These are phyloP conservation scores for Theobroma grandiflorum DNA, from an alignment of 441 rosid genomes.

Conservation along the genomic window DNA sequence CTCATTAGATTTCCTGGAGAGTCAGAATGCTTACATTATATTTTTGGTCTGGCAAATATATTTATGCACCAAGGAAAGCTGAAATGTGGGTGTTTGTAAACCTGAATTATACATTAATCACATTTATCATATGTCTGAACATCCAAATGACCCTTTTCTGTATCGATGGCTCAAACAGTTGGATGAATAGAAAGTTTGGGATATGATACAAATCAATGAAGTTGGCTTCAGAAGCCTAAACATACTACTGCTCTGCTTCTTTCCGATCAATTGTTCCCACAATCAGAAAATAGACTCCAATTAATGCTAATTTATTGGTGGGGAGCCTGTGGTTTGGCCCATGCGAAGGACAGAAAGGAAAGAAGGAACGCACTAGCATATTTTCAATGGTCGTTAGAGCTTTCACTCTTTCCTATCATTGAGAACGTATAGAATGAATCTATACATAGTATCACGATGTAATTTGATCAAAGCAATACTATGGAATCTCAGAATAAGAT, in stretches of 20 bases:
- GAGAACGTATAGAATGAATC: not conserved
- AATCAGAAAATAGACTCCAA: not conserved
- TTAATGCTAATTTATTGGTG: not conserved
- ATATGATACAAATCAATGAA: not conserved
- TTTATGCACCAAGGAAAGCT: not conserved
- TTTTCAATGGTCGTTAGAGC: not conserved
- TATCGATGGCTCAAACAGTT: not conserved
- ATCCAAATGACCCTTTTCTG: not conserved
- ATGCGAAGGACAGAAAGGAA: not conserved
- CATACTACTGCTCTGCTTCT: not conserved
- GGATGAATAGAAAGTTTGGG: not conserved
- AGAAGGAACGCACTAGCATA: not conserved
- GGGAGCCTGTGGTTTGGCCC: not conserved
- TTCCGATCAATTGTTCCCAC: not conserved
- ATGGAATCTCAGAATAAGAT: not conserved
- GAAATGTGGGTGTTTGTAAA: not conserved
- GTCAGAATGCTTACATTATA: too few relatives aligned
- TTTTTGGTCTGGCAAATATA: not conserved
- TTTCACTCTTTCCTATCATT: not conserved
- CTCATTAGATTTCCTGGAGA: not conserved
- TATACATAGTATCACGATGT: not conserved
- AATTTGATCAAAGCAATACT: not conserved
- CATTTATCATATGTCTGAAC: not conserved
- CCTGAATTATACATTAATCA: not conserved
- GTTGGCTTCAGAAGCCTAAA: conserved; percentile 1